A percentile compares a stretch with the other conserved stretches of the same genome.
These are phyloP conservation scores for Cutaneotrichosporon sp. DNA, from an alignment of 1,284 basidiomycete species.

Conservation along the genomic window DNA sequence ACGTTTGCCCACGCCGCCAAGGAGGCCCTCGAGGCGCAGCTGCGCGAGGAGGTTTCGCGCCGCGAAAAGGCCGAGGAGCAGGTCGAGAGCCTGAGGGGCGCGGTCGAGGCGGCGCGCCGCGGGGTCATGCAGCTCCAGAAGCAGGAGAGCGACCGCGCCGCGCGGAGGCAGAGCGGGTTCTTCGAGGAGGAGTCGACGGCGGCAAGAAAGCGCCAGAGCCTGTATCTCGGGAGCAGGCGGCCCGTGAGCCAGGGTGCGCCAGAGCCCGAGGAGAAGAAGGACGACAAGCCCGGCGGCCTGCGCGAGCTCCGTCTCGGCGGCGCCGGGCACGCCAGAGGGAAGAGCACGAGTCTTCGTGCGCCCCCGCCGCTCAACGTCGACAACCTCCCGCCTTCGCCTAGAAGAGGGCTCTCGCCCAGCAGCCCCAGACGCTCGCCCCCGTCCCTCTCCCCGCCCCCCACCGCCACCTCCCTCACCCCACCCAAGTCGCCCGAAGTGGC, in stretches of 20 bases:
- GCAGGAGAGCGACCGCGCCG: constrained; percentile 59
- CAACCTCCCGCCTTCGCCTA: neutral
- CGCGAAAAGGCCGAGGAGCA: constrained; percentile 71
- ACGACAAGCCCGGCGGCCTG: constrained; percentile 12
- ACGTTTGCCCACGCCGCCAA: constrained; percentile 45
- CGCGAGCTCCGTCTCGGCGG: constrained; percentile 10
- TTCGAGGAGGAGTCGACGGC: neutral
- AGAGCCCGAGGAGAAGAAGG: neutral
- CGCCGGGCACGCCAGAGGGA: neutral
- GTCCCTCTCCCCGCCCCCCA: too few species aligned
- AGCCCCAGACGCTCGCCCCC: neutral
- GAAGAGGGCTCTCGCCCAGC: neutral
- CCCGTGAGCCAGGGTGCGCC: constrained; percentile 7
- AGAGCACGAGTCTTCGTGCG: neutral
- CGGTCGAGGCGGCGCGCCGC: constrained; percentile 87
- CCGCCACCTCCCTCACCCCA: neutral
- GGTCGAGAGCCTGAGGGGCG: constrained; percentile 73
- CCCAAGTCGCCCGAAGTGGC: neutral
- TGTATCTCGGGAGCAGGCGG: constrained; percentile 18
- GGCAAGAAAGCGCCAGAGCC: constrained; percentile 17
- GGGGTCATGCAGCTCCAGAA: constrained; percentile 85
- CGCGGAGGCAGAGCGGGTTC: constrained; percentile 13
- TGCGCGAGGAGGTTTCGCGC: constrained; percentile 63
- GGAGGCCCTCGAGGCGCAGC: constrained; percentile 61
- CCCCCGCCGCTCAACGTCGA: constrained; percentile 4